Evolutionary conservation across 2,329 filamentous ascomycete species (phyloP), one percentile per base, ranked within the genome.

Genomic region (Colletotrichum sp.): DNA sequence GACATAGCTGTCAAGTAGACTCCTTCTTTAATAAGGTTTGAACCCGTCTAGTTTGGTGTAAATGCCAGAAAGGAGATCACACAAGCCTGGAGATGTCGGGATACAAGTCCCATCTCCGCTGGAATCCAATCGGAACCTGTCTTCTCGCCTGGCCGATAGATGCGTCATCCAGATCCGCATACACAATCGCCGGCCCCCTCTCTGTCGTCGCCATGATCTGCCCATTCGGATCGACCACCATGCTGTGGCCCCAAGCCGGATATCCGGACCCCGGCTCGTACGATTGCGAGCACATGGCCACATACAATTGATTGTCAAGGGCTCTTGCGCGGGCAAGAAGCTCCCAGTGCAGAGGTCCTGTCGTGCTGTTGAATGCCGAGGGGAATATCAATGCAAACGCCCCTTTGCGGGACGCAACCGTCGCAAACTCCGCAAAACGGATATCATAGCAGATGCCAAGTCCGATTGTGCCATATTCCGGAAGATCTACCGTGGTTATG

Each of bases 391-490:
- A 91, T 59, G 95, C 89, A 84, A 99, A 99, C 71, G 92, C 94
- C 22, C 94, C 96, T 79, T 93, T 92, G 34, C 97, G 90, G n/a
- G 96, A 95, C 0, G 96, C 96, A 72, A 98, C 93, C 83, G 92
- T 97, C 3, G 95, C 96, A 11, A 98, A 89, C 86, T 99, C 97
- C 0, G 97, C 96, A 87, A 99, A 99, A 52, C 97, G 95, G 71
- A 99, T 92, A 85, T 99, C 97, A 87, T 99, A 99, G 90, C 97
- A 99, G 83, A 99, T 99, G 27, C 95, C 96, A 5, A 99, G 88
- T 9, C 92, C 96, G 77, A 99, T 91, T 83, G 92, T 94, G 75
- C 97, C 97, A 84, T 98, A 98, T 78, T 94, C 95, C 3, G 96
- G 95, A 34, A 98, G 88, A 78, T 98, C 94, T 29, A 99, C 89